Evolutionary conservation across 2,329 filamentous ascomycete genomes (phyloP).

Genomic region (Botrytis paeoniae): DNA sequence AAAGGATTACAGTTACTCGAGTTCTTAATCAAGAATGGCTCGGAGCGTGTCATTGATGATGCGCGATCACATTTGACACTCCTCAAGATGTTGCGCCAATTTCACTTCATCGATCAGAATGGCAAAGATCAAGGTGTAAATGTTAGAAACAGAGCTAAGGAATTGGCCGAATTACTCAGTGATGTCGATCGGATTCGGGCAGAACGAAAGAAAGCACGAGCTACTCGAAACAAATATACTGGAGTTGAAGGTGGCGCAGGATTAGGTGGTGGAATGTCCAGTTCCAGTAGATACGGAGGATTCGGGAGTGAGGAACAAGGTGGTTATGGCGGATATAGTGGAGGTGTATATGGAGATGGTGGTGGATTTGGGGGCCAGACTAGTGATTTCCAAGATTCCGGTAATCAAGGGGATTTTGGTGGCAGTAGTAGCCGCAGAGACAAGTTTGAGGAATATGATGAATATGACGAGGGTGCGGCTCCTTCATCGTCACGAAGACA

Average conservation of each 20-base stretch:
- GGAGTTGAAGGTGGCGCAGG: constrained; percentile 82
- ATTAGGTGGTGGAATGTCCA: constrained; percentile 49
- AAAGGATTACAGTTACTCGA: constrained; percentile 96
- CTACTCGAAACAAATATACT: constrained; percentile 91
- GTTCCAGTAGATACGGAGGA: constrained; percentile 66
- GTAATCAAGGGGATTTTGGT: constrained; percentile 27
- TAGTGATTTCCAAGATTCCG: constrained; percentile 65
- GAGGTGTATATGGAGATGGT: constrained; percentile 89
- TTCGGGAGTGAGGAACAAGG: constrained; percentile 81
- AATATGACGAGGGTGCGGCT: constrained; percentile 76
- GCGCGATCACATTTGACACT: constrained; percentile 92
- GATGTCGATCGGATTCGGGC: constrained; percentile 85
- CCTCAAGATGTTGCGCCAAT: constrained; percentile 96
- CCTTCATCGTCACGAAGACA: constrained; percentile 45
- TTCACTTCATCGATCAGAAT: constrained; percentile 93
- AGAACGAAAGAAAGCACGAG: constrained; percentile 83
- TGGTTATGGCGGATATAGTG: constrained; percentile 60
- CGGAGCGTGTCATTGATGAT: constrained; percentile 95
- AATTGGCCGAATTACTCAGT: constrained; percentile 86
- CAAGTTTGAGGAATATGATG: constrained; percentile 94
- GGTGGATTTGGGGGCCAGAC: constrained; percentile 83
- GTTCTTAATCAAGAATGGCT: constrained; percentile 96
- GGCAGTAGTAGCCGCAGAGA: constrained; percentile 54
- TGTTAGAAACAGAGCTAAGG: constrained; percentile 93
- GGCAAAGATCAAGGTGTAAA: constrained; percentile 99